phyloP scores from a whole-genome alignment of 2,329 filamentous ascomycete genomes.

The Epichloe gansuensis region DNA sequence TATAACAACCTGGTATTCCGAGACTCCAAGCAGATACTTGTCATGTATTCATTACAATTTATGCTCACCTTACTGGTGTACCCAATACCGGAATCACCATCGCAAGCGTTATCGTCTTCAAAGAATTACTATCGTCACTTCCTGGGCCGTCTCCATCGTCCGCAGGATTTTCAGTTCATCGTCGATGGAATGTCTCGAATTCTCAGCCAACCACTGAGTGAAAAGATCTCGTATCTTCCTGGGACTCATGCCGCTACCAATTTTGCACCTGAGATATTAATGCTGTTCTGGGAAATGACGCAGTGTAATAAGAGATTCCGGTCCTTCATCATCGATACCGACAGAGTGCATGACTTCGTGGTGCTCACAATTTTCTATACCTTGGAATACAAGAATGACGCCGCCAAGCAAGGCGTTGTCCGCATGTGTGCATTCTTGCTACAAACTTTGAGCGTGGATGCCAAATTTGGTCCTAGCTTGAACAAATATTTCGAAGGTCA shows the following conservation, averaged over 20 bases:
- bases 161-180: constrained; percentile 95
- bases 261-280: constrained; percentile 89
- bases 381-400: constrained; percentile 74
- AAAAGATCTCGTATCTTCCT: constrained; percentile 77
- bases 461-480: constrained; percentile 77
- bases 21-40: constrained; percentile 77
- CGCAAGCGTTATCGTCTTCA: constrained; percentile 41
- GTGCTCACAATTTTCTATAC: constrained; percentile 86
- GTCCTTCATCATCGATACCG: constrained; percentile 93
- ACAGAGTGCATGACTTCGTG: constrained; percentile 84
- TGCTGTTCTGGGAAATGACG: constrained; percentile 93
- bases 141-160: constrained; percentile 75
- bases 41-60: constrained; percentile 84
- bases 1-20: constrained; percentile 89
- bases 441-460: constrained; percentile 87
- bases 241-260: constrained; percentile 67
- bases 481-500: constrained; percentile 84
- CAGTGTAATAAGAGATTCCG: constrained; percentile 97
- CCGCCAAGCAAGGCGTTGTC: constrained; percentile 80
- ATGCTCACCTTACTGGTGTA: constrained; percentile 78
- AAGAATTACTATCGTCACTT: constrained; percentile 95
- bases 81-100: constrained; percentile 67
- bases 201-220: constrained; percentile 82
- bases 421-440: constrained; percentile 96
- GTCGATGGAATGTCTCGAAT: constrained; percentile 90